These are phyloP conservation scores for Lasiosphaeria hispida DNA, from an alignment of 495 filamentous ascomycete species.

Conservation along the genomic window DNA sequence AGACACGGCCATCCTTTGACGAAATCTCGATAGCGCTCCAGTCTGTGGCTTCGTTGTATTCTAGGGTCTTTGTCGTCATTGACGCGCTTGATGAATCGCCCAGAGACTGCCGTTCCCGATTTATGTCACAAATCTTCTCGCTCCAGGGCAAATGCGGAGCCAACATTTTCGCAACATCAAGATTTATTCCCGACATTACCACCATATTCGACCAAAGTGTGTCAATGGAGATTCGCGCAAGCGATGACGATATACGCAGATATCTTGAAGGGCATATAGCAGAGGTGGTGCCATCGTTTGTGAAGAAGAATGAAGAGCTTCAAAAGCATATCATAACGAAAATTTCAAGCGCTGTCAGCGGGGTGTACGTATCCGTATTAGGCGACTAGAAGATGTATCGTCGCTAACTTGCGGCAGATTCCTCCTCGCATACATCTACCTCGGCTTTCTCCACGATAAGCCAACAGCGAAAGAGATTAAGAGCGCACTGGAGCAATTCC, in stretches of 20 bases:
- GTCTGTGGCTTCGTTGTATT: constrained; percentile 19
- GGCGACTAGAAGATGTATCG: background rate
- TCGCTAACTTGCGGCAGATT: background rate
- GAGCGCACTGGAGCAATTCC: background rate
- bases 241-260: background rate
- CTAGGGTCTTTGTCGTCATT: constrained; percentile 42
- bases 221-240: constrained; percentile 4
- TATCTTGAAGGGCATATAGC: constrained; percentile 1
- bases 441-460: constrained; percentile 6
- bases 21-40: constrained; percentile 27
- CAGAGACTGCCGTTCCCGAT: background rate
- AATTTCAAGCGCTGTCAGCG: background rate
- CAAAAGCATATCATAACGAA: background rate
- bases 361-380: background rate
- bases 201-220: background rate
- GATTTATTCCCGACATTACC: constrained; percentile 3
- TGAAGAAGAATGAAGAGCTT: background rate
- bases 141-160: background rate
- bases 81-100: constrained; percentile 33
- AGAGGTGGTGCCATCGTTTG: background rate
- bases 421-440: constrained; percentile 9
- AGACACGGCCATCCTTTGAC: constrained; percentile 25
- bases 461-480: background rate
- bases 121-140: background rate
- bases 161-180: constrained; percentile 8